Conservation (phyloP, 2,329 filamentous ascomycete species). For the Penicillium corylophilum region DNA sequence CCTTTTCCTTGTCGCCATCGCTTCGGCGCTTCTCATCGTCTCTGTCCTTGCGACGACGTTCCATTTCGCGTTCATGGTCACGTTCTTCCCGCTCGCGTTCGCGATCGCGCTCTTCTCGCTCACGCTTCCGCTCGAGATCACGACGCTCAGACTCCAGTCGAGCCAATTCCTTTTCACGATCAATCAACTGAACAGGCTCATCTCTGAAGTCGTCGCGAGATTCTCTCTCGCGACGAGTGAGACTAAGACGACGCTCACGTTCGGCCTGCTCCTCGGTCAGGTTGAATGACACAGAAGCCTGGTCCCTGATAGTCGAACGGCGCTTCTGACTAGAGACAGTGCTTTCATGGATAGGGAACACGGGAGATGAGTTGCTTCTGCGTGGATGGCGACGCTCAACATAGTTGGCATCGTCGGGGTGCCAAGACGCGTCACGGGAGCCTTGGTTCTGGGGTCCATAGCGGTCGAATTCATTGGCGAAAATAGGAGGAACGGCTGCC, state of each 20-base stretch:
- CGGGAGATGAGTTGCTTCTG: conserved; percentile 50
- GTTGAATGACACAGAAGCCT: conserved; percentile 56
- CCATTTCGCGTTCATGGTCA: conserved; percentile 11
- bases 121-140: not conserved
- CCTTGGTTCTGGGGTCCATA: conserved; percentile 17
- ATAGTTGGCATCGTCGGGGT: conserved; percentile 7
- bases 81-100: conserved; percentile 11
- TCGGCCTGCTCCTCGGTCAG: conserved; percentile 57
- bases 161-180: conserved; percentile 27
- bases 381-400: conserved; percentile 24
- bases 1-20: conserved; percentile 27
- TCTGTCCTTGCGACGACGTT: conserved; percentile 18
- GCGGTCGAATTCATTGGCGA: conserved; percentile 30
- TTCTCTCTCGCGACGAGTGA: conserved; percentile 25
- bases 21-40: conserved; percentile 21
- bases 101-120: conserved; percentile 12
- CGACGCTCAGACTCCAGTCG: conserved; percentile 16
- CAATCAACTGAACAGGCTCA: conserved; percentile 27
- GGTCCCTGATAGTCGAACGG: conserved; percentile 36
- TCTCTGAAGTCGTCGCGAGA: conserved; percentile 23
- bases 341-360: conserved; percentile 34
- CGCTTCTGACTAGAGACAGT: conserved; percentile 30
- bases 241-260: conserved; percentile 43
- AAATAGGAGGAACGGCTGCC: conserved; percentile 40
- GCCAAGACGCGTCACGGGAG: conserved; percentile 12